Evolutionary conservation across 345 rosid genomes (phyloP).

Genomic region (Bruguiera sexangula): DNA sequence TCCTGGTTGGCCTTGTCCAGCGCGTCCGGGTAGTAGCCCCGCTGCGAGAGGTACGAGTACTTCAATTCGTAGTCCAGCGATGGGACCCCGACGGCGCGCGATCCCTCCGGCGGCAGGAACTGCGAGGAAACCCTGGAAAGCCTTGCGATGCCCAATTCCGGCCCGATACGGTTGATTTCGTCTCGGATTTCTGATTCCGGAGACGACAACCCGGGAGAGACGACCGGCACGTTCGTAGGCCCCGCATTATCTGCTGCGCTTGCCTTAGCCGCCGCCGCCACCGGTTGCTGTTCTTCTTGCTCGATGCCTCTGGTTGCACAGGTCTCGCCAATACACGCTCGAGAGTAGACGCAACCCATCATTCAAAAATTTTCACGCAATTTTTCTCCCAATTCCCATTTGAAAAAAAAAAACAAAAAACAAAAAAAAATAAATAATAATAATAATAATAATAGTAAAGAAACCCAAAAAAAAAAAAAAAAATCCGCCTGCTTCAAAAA

Average conservation of each 20-base stretch:
- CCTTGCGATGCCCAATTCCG: constrained; percentile 66
- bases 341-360: constrained; percentile 96
- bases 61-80: constrained; percentile 57
- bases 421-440: too few relatives aligned
- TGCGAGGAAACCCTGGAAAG: constrained; percentile 93
- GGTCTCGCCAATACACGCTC: constrained; percentile 90
- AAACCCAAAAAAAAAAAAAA: too few relatives aligned
- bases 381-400: not conserved
- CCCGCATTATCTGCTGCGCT: constrained; percentile 11
- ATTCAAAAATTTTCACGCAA: not conserved
- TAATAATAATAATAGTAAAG: too few relatives aligned
- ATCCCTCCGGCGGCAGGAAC: constrained; percentile 87
- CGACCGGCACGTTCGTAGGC: constrained; percentile 45
- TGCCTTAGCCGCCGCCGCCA: constrained; percentile 5
- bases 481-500: too few relatives aligned
- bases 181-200: constrained; percentile 49
- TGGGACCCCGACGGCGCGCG: constrained; percentile 58
- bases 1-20: constrained; percentile 95
- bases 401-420: too few relatives aligned
- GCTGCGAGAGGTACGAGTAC: constrained; percentile 77
- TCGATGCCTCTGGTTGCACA: constrained; percentile 65
- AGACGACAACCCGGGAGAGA: constrained; percentile 41
- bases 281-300: constrained; percentile 20
- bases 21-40: constrained; percentile 97
- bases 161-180: constrained; percentile 43